phyloP scores from a whole-genome alignment of 192 early-diverging fungal genomes.

The Coemansia sp. region DNA sequence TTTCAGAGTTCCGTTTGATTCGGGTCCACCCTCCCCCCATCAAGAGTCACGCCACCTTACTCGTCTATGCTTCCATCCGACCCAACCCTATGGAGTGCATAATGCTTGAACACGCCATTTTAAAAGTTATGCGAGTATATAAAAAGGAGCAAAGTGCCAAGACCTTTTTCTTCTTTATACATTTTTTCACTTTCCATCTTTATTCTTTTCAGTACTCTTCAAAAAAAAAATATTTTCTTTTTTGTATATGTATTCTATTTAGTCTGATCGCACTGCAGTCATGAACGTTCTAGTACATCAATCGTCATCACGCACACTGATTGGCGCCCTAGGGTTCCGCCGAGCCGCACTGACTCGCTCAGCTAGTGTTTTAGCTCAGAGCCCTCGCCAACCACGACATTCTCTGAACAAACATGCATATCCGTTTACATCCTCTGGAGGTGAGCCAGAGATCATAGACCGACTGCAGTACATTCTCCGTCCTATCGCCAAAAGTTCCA shows the following conservation, averaged over 20 bases:
- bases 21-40: background rate
- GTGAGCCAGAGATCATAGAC: conserved; percentile 21
- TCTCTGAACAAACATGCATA: background rate
- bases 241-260: background rate
- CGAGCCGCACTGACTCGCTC: conserved; percentile 3
- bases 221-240: background rate
- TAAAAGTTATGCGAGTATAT: background rate
- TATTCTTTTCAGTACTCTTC: too few species aligned
- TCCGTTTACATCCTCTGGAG: background rate
- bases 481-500: background rate
- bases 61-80: background rate
- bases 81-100: background rate
- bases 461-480: conserved; percentile 38
- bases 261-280: background rate
- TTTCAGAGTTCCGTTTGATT: background rate
- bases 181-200: background rate
- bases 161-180: background rate
- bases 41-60: background rate
- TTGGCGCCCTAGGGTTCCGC: background rate
- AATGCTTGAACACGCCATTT: conserved; percentile 1
- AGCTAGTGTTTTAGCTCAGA: conserved; percentile 26
- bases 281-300: too few species aligned
- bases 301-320: too few species aligned
- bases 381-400: background rate
- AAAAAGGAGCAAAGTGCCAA: background rate